Evolutionary conservation across 495 filamentous ascomycete genomes (phyloP).

Genomic region (Chaetomidium leptoderma): DNA sequence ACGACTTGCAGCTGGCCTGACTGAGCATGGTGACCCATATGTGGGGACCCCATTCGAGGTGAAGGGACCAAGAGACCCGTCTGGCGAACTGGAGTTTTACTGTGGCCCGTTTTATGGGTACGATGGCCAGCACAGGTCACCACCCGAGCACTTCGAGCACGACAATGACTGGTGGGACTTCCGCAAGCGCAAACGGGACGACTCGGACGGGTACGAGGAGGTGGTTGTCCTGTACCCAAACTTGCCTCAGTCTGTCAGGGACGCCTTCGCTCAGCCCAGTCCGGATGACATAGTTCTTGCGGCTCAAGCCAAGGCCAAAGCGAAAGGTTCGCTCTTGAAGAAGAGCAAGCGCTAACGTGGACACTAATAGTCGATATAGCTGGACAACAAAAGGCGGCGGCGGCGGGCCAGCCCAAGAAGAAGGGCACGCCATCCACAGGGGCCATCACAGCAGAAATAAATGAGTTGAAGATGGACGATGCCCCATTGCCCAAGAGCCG

Average conservation of each 20-base stretch:
- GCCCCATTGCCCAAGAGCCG: constrained; percentile 73
- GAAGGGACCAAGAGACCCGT: no score
- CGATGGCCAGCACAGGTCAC: no score
- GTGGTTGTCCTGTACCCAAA: constrained; percentile 21
- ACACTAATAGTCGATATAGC: constrained; percentile 44
- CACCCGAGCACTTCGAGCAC: background rate
- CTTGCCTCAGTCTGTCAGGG: constrained; percentile 36
- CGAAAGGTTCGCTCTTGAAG: constrained; percentile 69
- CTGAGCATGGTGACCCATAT: no score
- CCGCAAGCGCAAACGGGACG: constrained; percentile 3
- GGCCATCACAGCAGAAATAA: constrained; percentile 49
- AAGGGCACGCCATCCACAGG: constrained; percentile 28
- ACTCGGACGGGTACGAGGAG: background rate
- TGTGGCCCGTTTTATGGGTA: no score
- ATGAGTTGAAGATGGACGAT: constrained; percentile 61
- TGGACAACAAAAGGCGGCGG: constrained; percentile 44
- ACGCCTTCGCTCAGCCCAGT: constrained; percentile 83
- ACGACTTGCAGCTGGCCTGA: no score
- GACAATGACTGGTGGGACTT: constrained; percentile 4
- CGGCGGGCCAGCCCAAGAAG: constrained; percentile 32
- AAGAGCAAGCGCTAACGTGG: constrained; percentile 38
- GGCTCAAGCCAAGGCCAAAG: constrained; percentile 90
- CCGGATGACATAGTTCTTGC: constrained; percentile 86
- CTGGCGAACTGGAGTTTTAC: no score
- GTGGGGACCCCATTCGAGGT: no score